These are phyloP conservation scores for Pythium aristosporum DNA, from an alignment of 352 stramenopile species.

Conservation along the genomic window DNA sequence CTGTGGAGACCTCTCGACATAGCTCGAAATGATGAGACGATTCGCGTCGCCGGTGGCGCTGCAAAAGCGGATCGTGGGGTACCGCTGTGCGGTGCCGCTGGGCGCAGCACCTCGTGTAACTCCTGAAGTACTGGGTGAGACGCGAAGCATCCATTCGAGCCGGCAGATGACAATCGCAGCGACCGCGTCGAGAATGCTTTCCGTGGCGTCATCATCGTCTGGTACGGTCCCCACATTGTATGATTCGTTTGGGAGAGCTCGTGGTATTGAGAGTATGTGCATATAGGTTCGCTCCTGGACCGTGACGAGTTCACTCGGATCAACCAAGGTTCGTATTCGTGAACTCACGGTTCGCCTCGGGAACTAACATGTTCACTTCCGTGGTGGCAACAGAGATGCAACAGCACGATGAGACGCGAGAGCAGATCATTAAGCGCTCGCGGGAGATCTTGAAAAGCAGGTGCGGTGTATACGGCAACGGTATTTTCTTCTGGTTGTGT, in stretches of 20 bases:
- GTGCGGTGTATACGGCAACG: constrained; percentile 17
- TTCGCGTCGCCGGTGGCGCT: background rate
- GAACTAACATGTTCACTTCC: constrained; percentile 9
- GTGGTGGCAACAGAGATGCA: constrained; percentile 65
- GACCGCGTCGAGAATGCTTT: background rate
- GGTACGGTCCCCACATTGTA: background rate
- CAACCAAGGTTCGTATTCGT: constrained; percentile 25
- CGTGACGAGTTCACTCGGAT: constrained; percentile 29
- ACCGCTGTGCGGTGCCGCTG: background rate
- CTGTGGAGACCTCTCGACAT: background rate
- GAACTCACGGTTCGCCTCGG: no score
- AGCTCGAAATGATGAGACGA: background rate
- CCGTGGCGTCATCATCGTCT: background rate
- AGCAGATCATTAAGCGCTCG: constrained; percentile 94
- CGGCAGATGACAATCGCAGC: background rate
- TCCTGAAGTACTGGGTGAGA: background rate
- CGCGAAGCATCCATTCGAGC: background rate
- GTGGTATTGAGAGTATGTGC: no score
- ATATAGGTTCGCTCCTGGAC: constrained; percentile 19
- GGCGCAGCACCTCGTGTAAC: background rate
- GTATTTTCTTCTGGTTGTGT: no score
- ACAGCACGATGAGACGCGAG: constrained; percentile 89
- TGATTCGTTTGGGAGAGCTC: background rate
- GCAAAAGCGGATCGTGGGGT: background rate
- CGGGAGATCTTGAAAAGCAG: constrained; percentile 94